Base-by-base conservation (phyloP, 306 rosid genomes). In the Vigna hirtella region DNA sequence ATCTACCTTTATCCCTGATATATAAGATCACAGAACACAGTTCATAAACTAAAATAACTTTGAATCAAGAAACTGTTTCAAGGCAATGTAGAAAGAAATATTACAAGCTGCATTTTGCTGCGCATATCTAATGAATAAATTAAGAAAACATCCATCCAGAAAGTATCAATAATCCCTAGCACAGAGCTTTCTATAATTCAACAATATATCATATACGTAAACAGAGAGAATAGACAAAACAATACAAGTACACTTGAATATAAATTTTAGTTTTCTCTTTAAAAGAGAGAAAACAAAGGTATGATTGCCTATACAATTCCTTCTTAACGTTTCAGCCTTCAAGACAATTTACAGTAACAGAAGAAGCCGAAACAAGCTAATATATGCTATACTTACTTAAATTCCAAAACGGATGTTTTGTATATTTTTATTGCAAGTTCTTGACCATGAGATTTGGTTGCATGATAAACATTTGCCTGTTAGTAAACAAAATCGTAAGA, bases 401-500 rank as follows among this genome's bases (percentile, higher is more conserved):
- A 94, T 30, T 86, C 93, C 83, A 94, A 85, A 82, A 89, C 77
- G 38, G 98, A 94, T 49, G 97, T 94, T 86, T 92, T 94, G 89
- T 89, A 94, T 51, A 94, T 62, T 91, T 94, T 94, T 79, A 90
- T 84, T 32, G 98, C 98, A 58, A 92, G 77, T 81, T 92, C 98
- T 53, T 84, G 86, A 72, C 97, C 91, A 88, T 90, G 82, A 32
- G 89, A 55, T 87, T 89, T 94, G 32, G 97, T 94, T 66, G 97
- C 97, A 80, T 92, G 98, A 89, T 94, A 92, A 48, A 94, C 98
- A 86, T 94, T 94, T 72, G 98, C 98, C 97, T 94, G 89, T 67
- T 20, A 40, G 28, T 80, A 56, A 67, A 52, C 42, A 75, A 66
- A 30, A 69, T 12, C 48, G 51, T 45, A 57, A 75, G 45, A 74